Conservation (phyloP, 176 grass and related monocot species). For the Triticum monococcum region DNA sequence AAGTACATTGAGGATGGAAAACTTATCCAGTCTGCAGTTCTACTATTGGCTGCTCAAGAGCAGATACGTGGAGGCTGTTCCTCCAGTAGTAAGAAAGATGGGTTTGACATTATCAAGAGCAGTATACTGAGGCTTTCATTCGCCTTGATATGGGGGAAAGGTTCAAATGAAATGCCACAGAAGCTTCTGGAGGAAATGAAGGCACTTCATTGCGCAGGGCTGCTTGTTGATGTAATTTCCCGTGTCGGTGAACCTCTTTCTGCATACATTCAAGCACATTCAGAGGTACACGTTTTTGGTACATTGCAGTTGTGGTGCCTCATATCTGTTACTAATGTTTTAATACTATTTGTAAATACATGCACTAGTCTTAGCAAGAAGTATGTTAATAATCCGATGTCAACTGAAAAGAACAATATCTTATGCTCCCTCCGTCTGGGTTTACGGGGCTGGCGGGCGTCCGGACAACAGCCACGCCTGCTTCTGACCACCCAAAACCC, state of each 20-base stretch:
- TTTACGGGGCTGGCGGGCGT: no score
- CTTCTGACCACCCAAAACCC: no score
- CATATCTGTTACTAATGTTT: background rate
- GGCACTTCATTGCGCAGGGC: background rate
- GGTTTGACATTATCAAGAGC: background rate
- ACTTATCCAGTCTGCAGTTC: background rate
- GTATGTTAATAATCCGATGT: background rate
- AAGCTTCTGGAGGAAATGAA: background rate
- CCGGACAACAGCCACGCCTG: no score
- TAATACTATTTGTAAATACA: background rate
- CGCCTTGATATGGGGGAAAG: background rate
- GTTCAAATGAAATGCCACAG: background rate
- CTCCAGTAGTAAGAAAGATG: background rate
- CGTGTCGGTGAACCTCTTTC: conserved; percentile 19
- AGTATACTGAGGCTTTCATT: background rate
- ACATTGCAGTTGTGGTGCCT: background rate
- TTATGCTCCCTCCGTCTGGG: no score
- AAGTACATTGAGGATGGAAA: background rate
- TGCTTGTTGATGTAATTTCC: background rate
- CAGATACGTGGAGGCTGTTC: background rate
- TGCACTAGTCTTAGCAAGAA: background rate
- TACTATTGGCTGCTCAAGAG: background rate
- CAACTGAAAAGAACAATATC: no score
- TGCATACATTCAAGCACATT: conserved; percentile 7
- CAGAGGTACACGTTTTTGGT: background rate